Conservation (phyloP, 192 early-diverging fungal species). For the Hyaloraphidium curvatum region DNA sequence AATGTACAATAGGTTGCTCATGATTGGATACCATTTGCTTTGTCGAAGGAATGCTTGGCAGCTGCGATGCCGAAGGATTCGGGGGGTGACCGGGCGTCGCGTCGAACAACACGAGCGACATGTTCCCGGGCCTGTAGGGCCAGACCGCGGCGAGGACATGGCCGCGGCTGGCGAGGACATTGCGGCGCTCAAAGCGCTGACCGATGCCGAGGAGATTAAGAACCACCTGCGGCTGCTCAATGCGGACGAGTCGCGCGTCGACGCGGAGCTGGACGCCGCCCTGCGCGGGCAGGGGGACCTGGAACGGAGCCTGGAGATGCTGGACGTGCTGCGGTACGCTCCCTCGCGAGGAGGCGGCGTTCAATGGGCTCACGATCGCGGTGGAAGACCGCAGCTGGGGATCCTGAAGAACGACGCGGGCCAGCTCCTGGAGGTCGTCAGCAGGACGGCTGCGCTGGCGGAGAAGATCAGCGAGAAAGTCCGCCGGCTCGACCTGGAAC, state of each 20-base stretch:
- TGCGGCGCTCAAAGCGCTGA: slow-evolving; percentile 32
- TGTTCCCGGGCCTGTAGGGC: too few relatives aligned
- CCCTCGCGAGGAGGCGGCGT: not conserved
- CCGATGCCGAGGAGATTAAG: slow-evolving; percentile 38
- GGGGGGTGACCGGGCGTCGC: too few relatives aligned
- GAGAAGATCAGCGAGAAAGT: slow-evolving; percentile 72
- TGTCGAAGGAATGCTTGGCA: too few relatives aligned
- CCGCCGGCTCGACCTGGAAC: slow-evolving; percentile 60
- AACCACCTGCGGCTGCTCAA: slow-evolving; percentile 33
- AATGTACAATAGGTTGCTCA: too few relatives aligned
- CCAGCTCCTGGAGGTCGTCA: slow-evolving; percentile 28
- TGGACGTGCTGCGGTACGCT: slow-evolving; percentile 31
- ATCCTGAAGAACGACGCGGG: slow-evolving; percentile 24
- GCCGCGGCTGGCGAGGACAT: too few relatives aligned
- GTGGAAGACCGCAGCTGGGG: slow-evolving; percentile 29
- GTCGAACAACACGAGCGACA: too few relatives aligned
- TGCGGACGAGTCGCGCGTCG: slow-evolving; percentile 39
- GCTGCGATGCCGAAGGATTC: too few relatives aligned
- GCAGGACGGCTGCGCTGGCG: slow-evolving; percentile 47
- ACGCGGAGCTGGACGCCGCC: slow-evolving; percentile 33
- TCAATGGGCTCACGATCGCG: not conserved
- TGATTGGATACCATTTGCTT: too few relatives aligned
- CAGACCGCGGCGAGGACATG: too few relatives aligned
- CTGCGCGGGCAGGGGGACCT: slow-evolving; percentile 22
- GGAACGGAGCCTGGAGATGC: slow-evolving; percentile 25